Percentiles rank a stretch among this genome's conserved stretches.
Evolutionary conservation across 805 yeast species (phyloP).

Genomic region (Millerozyma miso): DNA sequence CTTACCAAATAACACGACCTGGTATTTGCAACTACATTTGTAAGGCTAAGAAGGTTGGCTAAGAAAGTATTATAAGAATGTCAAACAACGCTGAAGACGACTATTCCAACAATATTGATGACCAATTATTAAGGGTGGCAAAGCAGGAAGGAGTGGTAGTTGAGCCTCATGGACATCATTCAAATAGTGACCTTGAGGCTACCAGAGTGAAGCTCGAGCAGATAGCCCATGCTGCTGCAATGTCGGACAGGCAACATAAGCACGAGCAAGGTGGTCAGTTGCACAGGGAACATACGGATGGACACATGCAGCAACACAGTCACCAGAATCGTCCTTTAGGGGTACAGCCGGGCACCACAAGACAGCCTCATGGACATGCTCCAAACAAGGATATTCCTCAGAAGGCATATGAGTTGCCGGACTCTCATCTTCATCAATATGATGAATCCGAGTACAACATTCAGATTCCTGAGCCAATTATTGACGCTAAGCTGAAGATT

Average conservation of each 20-base stretch:
- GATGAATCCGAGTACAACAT: constrained; percentile 40
- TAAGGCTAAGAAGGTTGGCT: neutral
- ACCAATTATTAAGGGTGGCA: constrained; percentile 37
- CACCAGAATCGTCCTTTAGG: constrained; percentile 8
- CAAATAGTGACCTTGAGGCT: constrained; percentile 14
- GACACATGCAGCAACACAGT: constrained; percentile 4
- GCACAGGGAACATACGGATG: neutral
- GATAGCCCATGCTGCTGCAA: constrained; percentile 22
- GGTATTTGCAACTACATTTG: constrained; percentile 8
- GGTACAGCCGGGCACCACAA: constrained; percentile 11
- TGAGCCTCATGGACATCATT: constrained; percentile 6
- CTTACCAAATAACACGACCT: constrained; percentile 21
- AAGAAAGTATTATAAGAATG: constrained; percentile 3
- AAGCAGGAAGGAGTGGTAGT: constrained; percentile 28
- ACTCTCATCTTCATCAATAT: constrained; percentile 7
- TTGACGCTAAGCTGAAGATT: constrained; percentile 39
- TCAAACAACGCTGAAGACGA: constrained; percentile 14
- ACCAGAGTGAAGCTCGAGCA: constrained; percentile 29
- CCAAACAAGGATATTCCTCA: constrained; percentile 8
- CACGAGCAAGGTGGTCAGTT: constrained; percentile 10
- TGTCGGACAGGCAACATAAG: constrained; percentile 12
- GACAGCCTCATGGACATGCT: constrained; percentile 1
- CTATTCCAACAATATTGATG: constrained; percentile 35
- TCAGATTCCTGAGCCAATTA: constrained; percentile 44
- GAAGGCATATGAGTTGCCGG: constrained; percentile 8